Conservation (phyloP, 169 alveolate genomes). For the Amoebophrya sp. region DNA sequence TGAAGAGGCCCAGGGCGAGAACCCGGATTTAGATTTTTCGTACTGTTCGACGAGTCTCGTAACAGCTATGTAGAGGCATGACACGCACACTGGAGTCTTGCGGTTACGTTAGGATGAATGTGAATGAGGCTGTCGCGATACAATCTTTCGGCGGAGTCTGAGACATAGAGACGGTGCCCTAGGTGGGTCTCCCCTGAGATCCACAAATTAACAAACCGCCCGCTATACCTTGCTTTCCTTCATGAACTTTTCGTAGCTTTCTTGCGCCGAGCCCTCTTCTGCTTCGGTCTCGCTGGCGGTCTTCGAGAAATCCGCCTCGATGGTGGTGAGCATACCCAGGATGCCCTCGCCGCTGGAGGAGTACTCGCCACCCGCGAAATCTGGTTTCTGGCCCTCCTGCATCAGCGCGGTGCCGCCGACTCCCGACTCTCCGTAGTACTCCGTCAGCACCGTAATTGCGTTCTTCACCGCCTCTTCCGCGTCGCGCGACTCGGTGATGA, state of each 20-base stretch:
- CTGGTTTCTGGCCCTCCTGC: background rate
- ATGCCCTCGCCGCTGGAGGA: background rate
- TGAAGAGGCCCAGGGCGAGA: too few species aligned
- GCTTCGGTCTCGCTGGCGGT: background rate
- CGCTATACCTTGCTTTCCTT: background rate
- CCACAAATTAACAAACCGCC: too few species aligned
- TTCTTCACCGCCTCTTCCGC: background rate
- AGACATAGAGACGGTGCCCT: too few species aligned
- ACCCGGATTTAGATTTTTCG: too few species aligned
- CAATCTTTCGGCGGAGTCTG: too few species aligned
- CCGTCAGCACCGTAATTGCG: background rate
- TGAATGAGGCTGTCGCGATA: too few species aligned
- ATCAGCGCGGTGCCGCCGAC: background rate
- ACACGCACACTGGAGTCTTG: too few species aligned
- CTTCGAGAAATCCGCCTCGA: background rate
- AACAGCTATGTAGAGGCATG: too few species aligned
- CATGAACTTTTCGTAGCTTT: background rate
- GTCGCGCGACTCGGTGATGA: background rate
- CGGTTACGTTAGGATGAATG: too few species aligned
- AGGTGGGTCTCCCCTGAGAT: too few species aligned
- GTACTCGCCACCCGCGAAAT: background rate
- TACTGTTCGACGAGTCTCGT: too few species aligned
- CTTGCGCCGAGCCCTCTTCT: background rate
- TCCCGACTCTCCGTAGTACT: background rate
- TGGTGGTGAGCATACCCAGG: background rate